phyloP scores from a whole-genome alignment of 2,329 filamentous ascomycete genomes.

The Fusarium sp. region DNA sequence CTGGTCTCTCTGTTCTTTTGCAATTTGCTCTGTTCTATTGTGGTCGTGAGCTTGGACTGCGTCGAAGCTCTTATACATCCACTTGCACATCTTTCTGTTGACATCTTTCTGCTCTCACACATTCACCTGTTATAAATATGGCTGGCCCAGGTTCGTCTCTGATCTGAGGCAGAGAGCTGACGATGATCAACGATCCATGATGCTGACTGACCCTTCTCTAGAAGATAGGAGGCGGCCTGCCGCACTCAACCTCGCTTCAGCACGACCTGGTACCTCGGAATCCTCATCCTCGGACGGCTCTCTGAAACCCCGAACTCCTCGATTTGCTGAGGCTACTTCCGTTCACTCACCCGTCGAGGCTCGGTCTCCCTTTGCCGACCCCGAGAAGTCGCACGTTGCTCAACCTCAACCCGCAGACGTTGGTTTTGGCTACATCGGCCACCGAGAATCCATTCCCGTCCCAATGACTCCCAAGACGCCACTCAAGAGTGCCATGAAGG shows the following conservation, averaged over 20 bases:
- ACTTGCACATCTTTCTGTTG: conserved; percentile 23
- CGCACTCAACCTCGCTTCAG: conserved; percentile 63
- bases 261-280: conserved; percentile 58
- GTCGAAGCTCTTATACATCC: conserved; percentile 38
- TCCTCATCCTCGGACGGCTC: conserved; percentile 64
- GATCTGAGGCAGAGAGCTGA: not conserved
- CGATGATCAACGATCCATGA: not conserved
- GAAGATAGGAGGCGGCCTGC: conserved; percentile 66
- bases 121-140: conserved; percentile 45
- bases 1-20: conserved; percentile 61
- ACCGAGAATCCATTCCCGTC: conserved; percentile 66
- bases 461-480: conserved; percentile 78
- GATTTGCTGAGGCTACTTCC: conserved; percentile 83
- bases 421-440: conserved; percentile 89
- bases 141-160: conserved; percentile 51
- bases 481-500: conserved; percentile 89
- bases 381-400: conserved; percentile 62
- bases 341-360: conserved; percentile 79
- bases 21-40: conserved; percentile 48
- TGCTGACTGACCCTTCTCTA: conserved; percentile 41
- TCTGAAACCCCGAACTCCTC: conserved; percentile 77
- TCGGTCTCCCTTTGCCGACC: conserved; percentile 67
- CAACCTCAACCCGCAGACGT: conserved; percentile 83
- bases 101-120: conserved; percentile 12
- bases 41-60: conserved; percentile 39